Evolutionary conservation across 345 rosid species (phyloP), one percentile per base, ranked within the genome.

Genomic region (Lepidium aucheri): DNA sequence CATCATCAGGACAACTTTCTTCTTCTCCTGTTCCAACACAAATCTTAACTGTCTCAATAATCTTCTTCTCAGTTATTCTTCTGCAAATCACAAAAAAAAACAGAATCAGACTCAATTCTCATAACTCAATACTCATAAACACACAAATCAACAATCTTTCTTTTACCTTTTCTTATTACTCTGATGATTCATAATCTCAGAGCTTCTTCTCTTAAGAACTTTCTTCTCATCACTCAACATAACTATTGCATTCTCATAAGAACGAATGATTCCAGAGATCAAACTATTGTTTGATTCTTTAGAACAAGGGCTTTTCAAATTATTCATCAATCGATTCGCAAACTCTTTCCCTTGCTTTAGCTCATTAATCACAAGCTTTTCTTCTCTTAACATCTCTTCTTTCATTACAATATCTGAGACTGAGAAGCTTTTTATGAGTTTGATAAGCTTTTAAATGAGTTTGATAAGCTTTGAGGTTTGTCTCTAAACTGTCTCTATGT

Each of bases 81-180:
- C 96, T 91, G 76, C 24, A 70, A n/a, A 33, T 30, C 38, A 41
- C 17, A 56, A 11, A 7, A 51, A 26, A 26, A 26, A 26, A 10
- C 11, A 41, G 0, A 53, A 40, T 59, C 38, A 64, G 20, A 34
- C 4, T 2, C 33, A 45, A 24, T 9, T 15, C 39, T 8, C 24
- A 7, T 14, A 22, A 28, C 8, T 36, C 30, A 49, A 38, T 55
- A 62, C 30, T 18, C 46, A 28, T 4, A 13, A 14, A 72, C 49
- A 33, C 55, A 36, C 35, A 38, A 3, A 43, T 24, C 4, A 22
- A 26, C 1, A 1, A 15, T 53, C 14, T 57, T 2, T 67, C 32
- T 54, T 9, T 71, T 74, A 90, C 96, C 91, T 87, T 69, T 84
- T 90, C 78, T 76, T 90, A 45, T 7, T 53, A 68, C 69, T 18